phyloP scores from a whole-genome alignment of 2,329 filamentous ascomycete species.

The Aureobasidium zeae region DNA sequence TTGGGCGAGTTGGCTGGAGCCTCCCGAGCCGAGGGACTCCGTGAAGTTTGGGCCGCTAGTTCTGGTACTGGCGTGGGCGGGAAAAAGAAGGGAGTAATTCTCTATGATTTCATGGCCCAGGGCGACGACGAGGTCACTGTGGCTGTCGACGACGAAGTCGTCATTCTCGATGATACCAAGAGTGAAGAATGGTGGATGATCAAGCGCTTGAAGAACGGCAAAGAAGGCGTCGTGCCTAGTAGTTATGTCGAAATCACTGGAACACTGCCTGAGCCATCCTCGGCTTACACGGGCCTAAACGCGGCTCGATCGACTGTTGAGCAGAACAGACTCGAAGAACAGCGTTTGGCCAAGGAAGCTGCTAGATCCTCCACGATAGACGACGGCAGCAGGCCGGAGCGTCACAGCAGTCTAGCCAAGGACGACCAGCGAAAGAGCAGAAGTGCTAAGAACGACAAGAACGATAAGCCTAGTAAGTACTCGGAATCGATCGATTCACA shows the following conservation, averaged over 20 bases:
- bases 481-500: background rate
- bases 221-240: slow-evolving; percentile 91
- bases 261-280: slow-evolving; percentile 39
- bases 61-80: slow-evolving; percentile 47
- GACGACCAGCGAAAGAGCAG: slow-evolving; percentile 52
- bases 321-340: slow-evolving; percentile 69
- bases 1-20: slow-evolving; percentile 85
- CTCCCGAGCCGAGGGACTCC: slow-evolving; percentile 69
- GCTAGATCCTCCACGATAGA: slow-evolving; percentile 51
- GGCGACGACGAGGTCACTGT: slow-evolving; percentile 96
- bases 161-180: slow-evolving; percentile 79
- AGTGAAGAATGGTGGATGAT: slow-evolving; percentile 99
- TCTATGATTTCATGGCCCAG: slow-evolving; percentile 96
- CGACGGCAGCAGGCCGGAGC: slow-evolving; percentile 43
- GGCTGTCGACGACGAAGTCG: slow-evolving; percentile 77
- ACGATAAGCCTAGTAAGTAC: slow-evolving; percentile 62
- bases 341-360: slow-evolving; percentile 72
- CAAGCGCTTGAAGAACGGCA: slow-evolving; percentile 77
- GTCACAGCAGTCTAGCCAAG: slow-evolving; percentile 67
- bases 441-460: slow-evolving; percentile 57
- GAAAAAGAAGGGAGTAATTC: slow-evolving; percentile 73
- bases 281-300: slow-evolving; percentile 46
- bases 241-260: slow-evolving; percentile 90
- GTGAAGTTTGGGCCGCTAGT: slow-evolving; percentile 77
- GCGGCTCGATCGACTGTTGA: slow-evolving; percentile 61